Evolutionary conservation across 305 asterid genomes (phyloP).

Genomic region (Fraxinus nigra): DNA sequence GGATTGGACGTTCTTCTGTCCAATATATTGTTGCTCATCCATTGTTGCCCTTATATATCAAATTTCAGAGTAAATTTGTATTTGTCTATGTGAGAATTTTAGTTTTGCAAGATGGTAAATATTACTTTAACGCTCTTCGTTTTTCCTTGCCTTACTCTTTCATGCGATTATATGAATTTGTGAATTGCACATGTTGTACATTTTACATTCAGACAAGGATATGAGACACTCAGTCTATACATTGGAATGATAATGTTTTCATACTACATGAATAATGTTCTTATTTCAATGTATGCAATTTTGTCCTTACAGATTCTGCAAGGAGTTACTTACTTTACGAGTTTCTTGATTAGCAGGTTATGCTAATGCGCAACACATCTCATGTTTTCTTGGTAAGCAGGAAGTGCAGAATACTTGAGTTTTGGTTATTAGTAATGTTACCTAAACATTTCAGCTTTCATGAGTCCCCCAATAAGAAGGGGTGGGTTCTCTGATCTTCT

Average conservation of each 20-base stretch:
- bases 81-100: background rate
- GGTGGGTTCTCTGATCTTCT: background rate
- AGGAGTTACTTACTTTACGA: background rate
- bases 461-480: background rate
- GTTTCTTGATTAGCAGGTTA: background rate
- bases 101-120: background rate
- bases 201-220: background rate
- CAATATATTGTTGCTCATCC: constrained; percentile 28
- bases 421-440: background rate
- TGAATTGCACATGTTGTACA: background rate
- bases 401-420: background rate
- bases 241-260: background rate
- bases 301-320: background rate
- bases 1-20: constrained; percentile 33
- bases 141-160: background rate
- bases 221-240: background rate
- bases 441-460: background rate
- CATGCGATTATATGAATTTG: background rate
- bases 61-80: constrained; percentile 20
- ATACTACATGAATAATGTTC: background rate
- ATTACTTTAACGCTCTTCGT: background rate
- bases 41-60: constrained; percentile 27
- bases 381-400: background rate
- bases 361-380: background rate
- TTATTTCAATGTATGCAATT: background rate